These are phyloP conservation scores for Nicotiana otophora DNA, from an alignment of 257 asterid genomes.

Conservation along the genomic window DNA sequence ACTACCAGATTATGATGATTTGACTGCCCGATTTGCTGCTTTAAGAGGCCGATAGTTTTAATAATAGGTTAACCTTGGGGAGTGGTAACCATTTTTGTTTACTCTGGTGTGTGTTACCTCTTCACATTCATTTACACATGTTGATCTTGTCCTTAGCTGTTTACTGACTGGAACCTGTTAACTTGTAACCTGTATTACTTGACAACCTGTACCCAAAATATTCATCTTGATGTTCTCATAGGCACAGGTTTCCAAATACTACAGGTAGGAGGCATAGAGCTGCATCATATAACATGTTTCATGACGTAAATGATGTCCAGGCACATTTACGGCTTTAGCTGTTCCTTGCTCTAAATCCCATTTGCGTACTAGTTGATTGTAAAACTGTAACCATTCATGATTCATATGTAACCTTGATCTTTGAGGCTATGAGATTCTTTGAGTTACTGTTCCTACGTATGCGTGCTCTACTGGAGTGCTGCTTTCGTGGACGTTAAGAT, in stretches of 20 bases:
- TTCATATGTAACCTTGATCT: neutral
- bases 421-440: neutral
- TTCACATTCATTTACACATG: neutral
- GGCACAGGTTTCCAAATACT: neutral
- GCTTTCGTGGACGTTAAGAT: neutral
- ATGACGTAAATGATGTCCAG: neutral
- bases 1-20: slow-evolving; percentile 87
- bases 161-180: neutral
- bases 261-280: neutral
- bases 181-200: neutral
- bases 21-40: slow-evolving; percentile 88
- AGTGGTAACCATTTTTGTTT: neutral
- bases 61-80: neutral
- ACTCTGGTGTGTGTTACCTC: neutral
- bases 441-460: neutral
- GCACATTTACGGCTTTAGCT: neutral
- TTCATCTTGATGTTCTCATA: neutral
- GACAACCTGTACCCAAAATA: neutral
- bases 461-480: neutral
- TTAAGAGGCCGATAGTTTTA: slow-evolving; percentile 49
- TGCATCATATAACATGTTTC: neutral
- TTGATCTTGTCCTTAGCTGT: neutral
- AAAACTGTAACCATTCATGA: neutral
- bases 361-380: slow-evolving; percentile 5
- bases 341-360: neutral